A percentile compares a stretch with the other conserved stretches of the same genome.
These are phyloP conservation scores for Haplographium delicatum DNA, from an alignment of 495 filamentous ascomycete species.

Conservation along the genomic window DNA sequence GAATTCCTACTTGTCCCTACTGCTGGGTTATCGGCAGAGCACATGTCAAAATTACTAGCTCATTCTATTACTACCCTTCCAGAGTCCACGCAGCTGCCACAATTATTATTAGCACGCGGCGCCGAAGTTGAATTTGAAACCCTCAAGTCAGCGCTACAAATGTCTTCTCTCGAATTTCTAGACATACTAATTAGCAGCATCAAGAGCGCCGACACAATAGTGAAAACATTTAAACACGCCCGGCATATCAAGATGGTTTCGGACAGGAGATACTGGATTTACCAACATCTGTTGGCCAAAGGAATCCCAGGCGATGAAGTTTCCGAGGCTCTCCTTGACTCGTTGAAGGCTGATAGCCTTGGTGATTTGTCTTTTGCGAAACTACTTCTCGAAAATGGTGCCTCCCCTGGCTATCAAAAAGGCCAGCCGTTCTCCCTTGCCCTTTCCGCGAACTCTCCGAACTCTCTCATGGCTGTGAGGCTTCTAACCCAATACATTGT, in stretches of 20 bases:
- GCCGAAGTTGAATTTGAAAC: constrained; percentile 5
- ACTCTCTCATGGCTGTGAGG: constrained; percentile 4
- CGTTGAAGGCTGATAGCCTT: constrained; percentile 5
- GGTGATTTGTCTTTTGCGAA: constrained; percentile 10
- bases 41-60: constrained; percentile 8
- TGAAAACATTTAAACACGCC: constrained; percentile 5
- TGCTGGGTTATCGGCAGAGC: neutral
- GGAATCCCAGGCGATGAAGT: constrained; percentile 4
- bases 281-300: constrained; percentile 4
- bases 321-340: constrained; percentile 11
- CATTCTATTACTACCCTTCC: neutral
- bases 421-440: constrained; percentile 5
- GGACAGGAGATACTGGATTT: constrained; percentile 9
- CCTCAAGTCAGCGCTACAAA: neutral
- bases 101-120: constrained; percentile 4
- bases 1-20: neutral
- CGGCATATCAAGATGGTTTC: neutral
- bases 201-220: neutral
- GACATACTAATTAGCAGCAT: neutral
- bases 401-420: constrained; percentile 6
- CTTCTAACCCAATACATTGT: constrained; percentile 7
- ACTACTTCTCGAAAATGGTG: constrained; percentile 11
- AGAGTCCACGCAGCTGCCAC: constrained; percentile 3
- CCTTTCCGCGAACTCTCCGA: neutral
- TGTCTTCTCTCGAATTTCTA: constrained; percentile 1